Percentiles rank a stretch among this genome's conserved stretches.
phyloP scores from a whole-genome alignment of 2,329 filamentous ascomycete species.

The Aciculosporium take region DNA sequence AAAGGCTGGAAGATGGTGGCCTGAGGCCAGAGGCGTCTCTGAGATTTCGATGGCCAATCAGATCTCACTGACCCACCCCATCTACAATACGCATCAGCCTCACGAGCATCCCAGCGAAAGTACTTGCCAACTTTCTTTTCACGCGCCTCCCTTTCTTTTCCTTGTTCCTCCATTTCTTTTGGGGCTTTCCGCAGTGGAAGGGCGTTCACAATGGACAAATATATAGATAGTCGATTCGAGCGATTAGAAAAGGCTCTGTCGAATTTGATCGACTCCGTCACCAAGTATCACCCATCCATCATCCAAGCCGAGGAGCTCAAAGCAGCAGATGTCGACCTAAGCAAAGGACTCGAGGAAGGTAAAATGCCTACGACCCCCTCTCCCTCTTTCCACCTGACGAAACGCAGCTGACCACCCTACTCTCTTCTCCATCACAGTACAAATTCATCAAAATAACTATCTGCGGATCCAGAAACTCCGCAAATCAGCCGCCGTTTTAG shows the following conservation, averaged over 20 bases:
- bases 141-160: too few relatives aligned
- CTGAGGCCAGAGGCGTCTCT: constrained; percentile 12
- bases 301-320: constrained; percentile 54
- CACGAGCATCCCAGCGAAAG: background rate
- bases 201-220: constrained; percentile 57
- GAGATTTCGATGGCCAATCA: constrained; percentile 9
- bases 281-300: constrained; percentile 65
- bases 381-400: background rate
- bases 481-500: constrained; percentile 47
- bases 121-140: too few relatives aligned
- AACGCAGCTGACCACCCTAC: background rate
- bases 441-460: constrained; percentile 62
- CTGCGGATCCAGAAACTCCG: constrained; percentile 55
- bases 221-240: constrained; percentile 49
- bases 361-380: constrained; percentile 7
- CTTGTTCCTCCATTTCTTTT: too few relatives aligned
- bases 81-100: constrained; percentile 1
- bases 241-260: constrained; percentile 53
- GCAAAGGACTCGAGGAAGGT: constrained; percentile 52
- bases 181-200: too few relatives aligned
- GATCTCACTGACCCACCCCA: constrained; percentile 9
- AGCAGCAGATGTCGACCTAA: constrained; percentile 54
- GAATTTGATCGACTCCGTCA: constrained; percentile 62
- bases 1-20: constrained; percentile 19
- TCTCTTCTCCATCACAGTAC: constrained; percentile 33